A percentile compares a stretch with the other conserved stretches of the same genome.
These are phyloP conservation scores for Viridothelium virens DNA, from an alignment of 495 filamentous ascomycete genomes.

Conservation along the genomic window DNA sequence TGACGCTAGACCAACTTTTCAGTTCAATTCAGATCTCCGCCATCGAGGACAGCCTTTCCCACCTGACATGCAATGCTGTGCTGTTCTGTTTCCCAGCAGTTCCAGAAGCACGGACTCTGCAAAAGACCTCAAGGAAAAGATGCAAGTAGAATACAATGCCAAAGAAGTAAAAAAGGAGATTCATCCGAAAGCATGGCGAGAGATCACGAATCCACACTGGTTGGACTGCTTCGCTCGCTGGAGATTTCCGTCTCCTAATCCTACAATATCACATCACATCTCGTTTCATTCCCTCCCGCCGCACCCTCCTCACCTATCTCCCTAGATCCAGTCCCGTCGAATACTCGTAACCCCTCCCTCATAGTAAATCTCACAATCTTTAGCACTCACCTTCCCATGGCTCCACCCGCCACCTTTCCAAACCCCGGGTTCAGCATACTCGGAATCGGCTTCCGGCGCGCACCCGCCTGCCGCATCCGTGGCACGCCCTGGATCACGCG, in stretches of 20 bases:
- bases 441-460: slow-evolving; percentile 38
- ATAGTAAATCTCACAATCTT: too few relatives aligned
- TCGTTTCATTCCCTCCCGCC: background rate
- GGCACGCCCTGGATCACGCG: slow-evolving; percentile 40
- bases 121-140: background rate
- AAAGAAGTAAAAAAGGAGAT: background rate
- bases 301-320: background rate
- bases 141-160: background rate
- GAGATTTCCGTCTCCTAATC: background rate
- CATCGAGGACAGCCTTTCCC: background rate
- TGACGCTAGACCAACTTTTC: background rate
- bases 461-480: slow-evolving; percentile 31
- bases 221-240: background rate
- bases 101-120: background rate
- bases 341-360: too few relatives aligned
- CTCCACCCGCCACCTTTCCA: background rate
- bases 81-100: background rate
- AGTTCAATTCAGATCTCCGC: background rate
- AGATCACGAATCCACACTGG: background rate
- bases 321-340: too few relatives aligned
- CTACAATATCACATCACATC: background rate
- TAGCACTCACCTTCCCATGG: too few relatives aligned
- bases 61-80: background rate
- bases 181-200: background rate
- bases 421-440: slow-evolving; percentile 19